Evolutionary conservation across 768 basidiomycete species (phyloP).

Genomic region (Phylloporus sp.): DNA sequence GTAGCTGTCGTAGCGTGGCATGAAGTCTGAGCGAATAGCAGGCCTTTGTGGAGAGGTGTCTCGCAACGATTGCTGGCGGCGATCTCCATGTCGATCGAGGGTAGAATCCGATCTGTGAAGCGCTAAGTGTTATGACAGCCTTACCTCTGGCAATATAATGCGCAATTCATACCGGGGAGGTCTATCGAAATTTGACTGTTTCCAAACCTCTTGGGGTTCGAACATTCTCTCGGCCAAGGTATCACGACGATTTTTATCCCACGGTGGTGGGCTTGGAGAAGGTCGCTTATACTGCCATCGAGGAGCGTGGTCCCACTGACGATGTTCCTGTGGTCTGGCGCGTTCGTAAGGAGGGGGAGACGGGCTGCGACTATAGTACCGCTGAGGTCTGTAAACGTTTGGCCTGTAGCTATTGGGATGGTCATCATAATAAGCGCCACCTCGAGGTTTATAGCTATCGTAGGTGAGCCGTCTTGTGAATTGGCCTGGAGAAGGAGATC

Average conservation of each 20-base stretch:
- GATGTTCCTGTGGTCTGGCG: slow-evolving; percentile 36
- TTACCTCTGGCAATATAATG: slow-evolving; percentile 26
- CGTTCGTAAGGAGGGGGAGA: slow-evolving; percentile 49
- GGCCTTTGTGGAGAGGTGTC: slow-evolving; percentile 37
- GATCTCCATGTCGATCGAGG: slow-evolving; percentile 35
- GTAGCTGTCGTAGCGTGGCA: slow-evolving; percentile 44
- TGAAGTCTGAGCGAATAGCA: slow-evolving; percentile 30
- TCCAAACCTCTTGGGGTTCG: slow-evolving; percentile 72
- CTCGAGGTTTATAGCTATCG: slow-evolving; percentile 48
- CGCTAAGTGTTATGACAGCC: slow-evolving; percentile 12
- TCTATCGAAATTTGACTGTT: slow-evolving; percentile 49
- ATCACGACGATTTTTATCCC: slow-evolving; percentile 34
- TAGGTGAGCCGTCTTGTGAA: slow-evolving; percentile 42
- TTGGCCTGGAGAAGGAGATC: slow-evolving; percentile 46
- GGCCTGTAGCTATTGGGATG: slow-evolving; percentile 41
- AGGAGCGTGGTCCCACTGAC: slow-evolving; percentile 43
- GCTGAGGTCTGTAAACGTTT: slow-evolving; percentile 33
- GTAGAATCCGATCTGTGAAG: slow-evolving; percentile 24
- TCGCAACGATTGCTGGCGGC: slow-evolving; percentile 29
- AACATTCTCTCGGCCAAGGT: slow-evolving; percentile 51
- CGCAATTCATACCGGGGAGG: slow-evolving; percentile 38
- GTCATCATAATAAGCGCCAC: slow-evolving; percentile 36
- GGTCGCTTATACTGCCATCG: slow-evolving; percentile 44
- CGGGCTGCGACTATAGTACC: slow-evolving; percentile 41
- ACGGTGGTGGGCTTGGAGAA: slow-evolving; percentile 31